Percentiles rank a stretch among this genome's conserved stretches.
phyloP scores from a whole-genome alignment of 768 basidiomycete species.

The Crepidotus variabilis region DNA sequence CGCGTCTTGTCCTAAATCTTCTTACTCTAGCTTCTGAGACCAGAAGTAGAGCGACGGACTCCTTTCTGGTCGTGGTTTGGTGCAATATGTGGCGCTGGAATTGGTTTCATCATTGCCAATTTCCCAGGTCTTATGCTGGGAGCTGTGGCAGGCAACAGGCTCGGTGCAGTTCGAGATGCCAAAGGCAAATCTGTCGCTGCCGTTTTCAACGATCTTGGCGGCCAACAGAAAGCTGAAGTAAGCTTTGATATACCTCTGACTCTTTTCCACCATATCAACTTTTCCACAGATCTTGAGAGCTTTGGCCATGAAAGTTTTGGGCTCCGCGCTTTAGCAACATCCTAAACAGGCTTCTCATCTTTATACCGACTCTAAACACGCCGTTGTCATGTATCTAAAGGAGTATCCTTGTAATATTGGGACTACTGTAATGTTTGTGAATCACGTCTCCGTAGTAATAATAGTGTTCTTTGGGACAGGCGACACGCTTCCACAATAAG shows the following conservation, averaged over 20 bases:
- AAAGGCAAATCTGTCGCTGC: constrained; percentile 92
- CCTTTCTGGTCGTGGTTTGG: constrained; percentile 82
- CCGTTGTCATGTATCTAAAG: background rate
- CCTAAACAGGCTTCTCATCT: background rate
- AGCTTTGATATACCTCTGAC: constrained; percentile 13
- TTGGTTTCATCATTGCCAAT: constrained; percentile 66
- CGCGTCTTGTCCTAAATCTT: background rate
- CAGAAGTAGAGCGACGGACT: constrained; percentile 69
- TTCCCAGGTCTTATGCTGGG: constrained; percentile 85
- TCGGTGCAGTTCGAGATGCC: constrained; percentile 89
- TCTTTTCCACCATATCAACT: background rate
- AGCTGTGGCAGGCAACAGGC: constrained; percentile 82
- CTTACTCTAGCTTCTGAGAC: constrained; percentile 58
- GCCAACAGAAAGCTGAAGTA: constrained; percentile 86
- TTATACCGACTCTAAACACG: background rate
- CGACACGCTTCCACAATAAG: too few species aligned
- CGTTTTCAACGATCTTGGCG: constrained; percentile 76
- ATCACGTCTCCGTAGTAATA: background rate
- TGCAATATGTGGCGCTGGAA: constrained; percentile 65
- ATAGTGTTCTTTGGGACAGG: too few species aligned
- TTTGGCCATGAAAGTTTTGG: constrained; percentile 79
- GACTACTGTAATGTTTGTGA: background rate
- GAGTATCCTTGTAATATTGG: background rate
- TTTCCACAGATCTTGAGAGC: constrained; percentile 67
- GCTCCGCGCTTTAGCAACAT: constrained; percentile 40